Conservation (phyloP, 1,284 basidiomycete genomes). For the Leccinum subatratum region DNA sequence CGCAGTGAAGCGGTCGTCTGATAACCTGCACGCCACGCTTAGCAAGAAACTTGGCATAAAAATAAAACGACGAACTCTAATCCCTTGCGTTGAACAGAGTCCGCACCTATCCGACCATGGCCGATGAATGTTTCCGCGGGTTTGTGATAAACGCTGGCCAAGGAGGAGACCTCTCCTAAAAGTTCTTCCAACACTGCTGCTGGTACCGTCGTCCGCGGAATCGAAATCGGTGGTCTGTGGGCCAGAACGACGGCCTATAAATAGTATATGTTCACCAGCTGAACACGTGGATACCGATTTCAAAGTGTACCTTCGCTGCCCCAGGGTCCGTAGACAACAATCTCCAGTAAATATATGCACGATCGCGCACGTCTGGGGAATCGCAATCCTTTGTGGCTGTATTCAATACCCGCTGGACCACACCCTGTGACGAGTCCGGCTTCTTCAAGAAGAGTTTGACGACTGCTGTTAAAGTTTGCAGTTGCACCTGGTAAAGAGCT, state of each 20-base stretch:
- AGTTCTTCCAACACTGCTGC: conserved; percentile 92
- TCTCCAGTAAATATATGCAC: conserved; percentile 96
- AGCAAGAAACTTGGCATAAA: conserved; percentile 6
- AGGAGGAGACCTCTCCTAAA: conserved; percentile 77
- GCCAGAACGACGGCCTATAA: conserved; percentile 84
- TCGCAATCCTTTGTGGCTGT: conserved; percentile 97
- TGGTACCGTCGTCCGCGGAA: conserved; percentile 86
- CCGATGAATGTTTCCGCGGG: conserved; percentile 90
- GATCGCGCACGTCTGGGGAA: conserved; percentile 93
- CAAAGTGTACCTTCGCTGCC: conserved; percentile 74
- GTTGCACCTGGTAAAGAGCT: conserved; percentile 65
- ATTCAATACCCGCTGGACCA: conserved; percentile 87
- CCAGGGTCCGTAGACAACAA: conserved; percentile 88
- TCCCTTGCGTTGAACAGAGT: conserved; percentile 70
- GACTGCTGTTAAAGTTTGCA: conserved; percentile 92
- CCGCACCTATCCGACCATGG: conserved; percentile 77
- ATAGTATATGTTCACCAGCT: conserved; percentile 7
- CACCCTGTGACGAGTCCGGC: conserved; percentile 84
- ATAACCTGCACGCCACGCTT: conserved; percentile 33
- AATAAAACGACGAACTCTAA: conserved; percentile 58
- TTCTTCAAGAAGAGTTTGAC: conserved; percentile 96
- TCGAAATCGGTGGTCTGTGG: conserved; percentile 86
- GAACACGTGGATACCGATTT: not conserved
- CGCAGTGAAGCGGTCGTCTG: conserved; percentile 63
- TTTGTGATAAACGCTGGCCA: conserved; percentile 95